Conservation (phyloP, 1,139 yeast genomes). For the Kurtzmaniella quercitrusa region DNA sequence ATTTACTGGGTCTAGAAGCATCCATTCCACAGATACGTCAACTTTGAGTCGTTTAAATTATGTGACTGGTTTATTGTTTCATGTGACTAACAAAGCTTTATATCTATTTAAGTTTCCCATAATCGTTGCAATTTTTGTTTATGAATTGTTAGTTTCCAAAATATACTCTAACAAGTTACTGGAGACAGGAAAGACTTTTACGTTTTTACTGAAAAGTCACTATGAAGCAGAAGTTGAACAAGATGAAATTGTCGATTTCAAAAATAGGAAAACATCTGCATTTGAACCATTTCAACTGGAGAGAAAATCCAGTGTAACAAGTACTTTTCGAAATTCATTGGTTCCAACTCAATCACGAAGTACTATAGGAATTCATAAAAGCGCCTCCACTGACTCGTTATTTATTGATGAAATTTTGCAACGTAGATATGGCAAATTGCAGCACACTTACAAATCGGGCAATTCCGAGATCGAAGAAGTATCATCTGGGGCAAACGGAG, state of each 20-base stretch:
- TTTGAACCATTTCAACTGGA: slow-evolving; percentile 5
- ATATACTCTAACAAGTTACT: slow-evolving; percentile 14
- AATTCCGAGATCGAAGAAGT: slow-evolving; percentile 8
- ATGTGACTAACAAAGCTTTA: slow-evolving; percentile 13
- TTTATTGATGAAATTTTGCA: slow-evolving; percentile 29
- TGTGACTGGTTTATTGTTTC: background rate
- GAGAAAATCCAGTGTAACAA: slow-evolving; percentile 17
- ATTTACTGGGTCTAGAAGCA: slow-evolving; percentile 10
- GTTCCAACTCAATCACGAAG: slow-evolving; percentile 23
- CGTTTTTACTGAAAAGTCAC: slow-evolving; percentile 29
- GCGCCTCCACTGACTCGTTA: slow-evolving; percentile 34
- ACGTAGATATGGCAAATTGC: slow-evolving; percentile 20
- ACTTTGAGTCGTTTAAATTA: slow-evolving; percentile 5
- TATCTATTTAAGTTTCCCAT: slow-evolving; percentile 32
- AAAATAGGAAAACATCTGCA: slow-evolving; percentile 21
- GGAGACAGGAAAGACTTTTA: slow-evolving; percentile 28
- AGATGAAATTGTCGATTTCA: slow-evolving; percentile 16
- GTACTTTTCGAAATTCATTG: slow-evolving; percentile 8
- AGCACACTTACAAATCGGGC: slow-evolving; percentile 7
- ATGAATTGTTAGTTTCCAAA: slow-evolving; percentile 26
- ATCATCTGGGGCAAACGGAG: slow-evolving; percentile 1
- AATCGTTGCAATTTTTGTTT: slow-evolving; percentile 27
- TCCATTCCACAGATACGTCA: slow-evolving; percentile 14
- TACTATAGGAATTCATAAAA: slow-evolving; percentile 28
- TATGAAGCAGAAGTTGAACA: slow-evolving; percentile 15